Base-by-base conservation (phyloP, 805 yeast genomes). In the Brettanomyces sp. region DNA sequence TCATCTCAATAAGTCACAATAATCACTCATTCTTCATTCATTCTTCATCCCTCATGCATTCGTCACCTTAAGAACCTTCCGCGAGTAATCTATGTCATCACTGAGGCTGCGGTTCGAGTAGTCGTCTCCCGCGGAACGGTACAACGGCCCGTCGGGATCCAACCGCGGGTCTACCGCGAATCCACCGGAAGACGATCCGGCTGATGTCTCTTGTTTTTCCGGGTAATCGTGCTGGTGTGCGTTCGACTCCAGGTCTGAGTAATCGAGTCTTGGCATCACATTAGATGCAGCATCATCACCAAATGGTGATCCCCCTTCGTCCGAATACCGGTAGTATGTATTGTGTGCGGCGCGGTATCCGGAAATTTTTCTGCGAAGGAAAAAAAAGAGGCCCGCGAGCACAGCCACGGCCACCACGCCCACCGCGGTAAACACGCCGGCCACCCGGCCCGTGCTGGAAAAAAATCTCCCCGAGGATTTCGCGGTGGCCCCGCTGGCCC, bases 371-470 rank as follows among this genome's bases (percentile, higher is more conserved):
- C 36, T 48, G 28, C 51, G 53, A 34, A 68, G 50, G 35, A 72
- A 60, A 65, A 75, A 66, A 55, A 73, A 49, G 49, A 82, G 49
- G 1, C 69, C 65, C 0, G 65, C 53, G 1, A 82, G 42, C 1
- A 80, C 42, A 1, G 70, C 70, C 0, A 77, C 54, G 1, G 65
- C 74, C 1, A 81, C 80, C 1, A 87, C 54, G 1, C 90, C 95
- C 14, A 87, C 93, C 0, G 77, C 89, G 2, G 84, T 78, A 63
- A 87, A 87, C 0, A 88, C 84, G 3, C 95, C 96, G 0, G 90
- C 95, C 1, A 87, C 93, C 58, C 82, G 84, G 0, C 91, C 95
- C 41, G 76, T 77, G 41, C 77, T 67, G 47, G 73, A 70, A 71
- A 84, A 87, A 57, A 82, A 87, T 3, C 80, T 67, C 18, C 55